Conservation (phyloP, 805 yeast species). For the Candida nanaspora region DNA sequence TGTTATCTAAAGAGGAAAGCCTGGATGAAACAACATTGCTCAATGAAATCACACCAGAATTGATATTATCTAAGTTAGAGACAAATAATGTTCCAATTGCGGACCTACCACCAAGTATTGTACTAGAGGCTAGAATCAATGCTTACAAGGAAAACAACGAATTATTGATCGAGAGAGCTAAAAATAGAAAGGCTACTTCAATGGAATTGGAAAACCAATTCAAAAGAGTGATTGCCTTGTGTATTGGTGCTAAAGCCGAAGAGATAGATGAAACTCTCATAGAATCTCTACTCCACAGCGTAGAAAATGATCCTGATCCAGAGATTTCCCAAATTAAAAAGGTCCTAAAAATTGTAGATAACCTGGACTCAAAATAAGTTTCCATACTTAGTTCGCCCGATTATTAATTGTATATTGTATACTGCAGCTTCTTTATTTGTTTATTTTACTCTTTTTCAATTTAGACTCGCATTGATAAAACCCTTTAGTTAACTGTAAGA, state of each 20-base stretch:
- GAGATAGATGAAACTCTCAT: conserved; percentile 56
- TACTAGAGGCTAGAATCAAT: conserved; percentile 68
- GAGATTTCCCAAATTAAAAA: conserved; percentile 27
- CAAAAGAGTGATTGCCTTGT: conserved; percentile 79
- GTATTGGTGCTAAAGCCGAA: conserved; percentile 80
- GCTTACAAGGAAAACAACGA: conserved; percentile 73
- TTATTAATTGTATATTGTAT: too few species aligned
- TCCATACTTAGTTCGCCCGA: too few species aligned
- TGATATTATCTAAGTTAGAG: not conserved
- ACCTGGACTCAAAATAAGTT: conserved; percentile 14
- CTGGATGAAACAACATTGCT: not conserved
- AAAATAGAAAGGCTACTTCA: conserved; percentile 45
- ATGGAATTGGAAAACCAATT: conserved; percentile 65
- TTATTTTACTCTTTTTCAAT: too few species aligned
- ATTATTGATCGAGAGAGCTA: conserved; percentile 44
- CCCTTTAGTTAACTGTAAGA: too few species aligned
- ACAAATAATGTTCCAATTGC: conserved; percentile 12
- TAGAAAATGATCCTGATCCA: conserved; percentile 71
- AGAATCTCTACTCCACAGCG: conserved; percentile 83
- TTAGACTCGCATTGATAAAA: too few species aligned
- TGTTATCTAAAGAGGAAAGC: conserved; percentile 3
- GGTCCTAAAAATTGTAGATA: conserved; percentile 26
- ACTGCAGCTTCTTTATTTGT: not conserved
- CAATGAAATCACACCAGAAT: conserved; percentile 1
- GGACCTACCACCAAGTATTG: conserved; percentile 38